A percentile compares a stretch with the other conserved stretches of the same genome.
Conservation (phyloP, 495 filamentous ascomycete species). For the Pyrenula massariospora region DNA sequence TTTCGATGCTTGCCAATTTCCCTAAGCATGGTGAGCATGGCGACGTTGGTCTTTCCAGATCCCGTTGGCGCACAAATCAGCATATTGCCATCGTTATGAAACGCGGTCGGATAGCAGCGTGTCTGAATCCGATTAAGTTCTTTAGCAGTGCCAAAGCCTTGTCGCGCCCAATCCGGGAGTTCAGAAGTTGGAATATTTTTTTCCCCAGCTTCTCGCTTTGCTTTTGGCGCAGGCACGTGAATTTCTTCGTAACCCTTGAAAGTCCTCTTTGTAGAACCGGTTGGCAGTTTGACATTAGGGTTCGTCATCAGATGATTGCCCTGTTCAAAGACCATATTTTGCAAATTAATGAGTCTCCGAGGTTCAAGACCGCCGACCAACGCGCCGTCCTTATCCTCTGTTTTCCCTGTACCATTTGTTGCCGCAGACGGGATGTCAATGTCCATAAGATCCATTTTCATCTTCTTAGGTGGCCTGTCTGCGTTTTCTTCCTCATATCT, state of each 20-base stretch:
- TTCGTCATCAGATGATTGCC: constrained; percentile 99
- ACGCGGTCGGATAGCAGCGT: constrained; percentile 80
- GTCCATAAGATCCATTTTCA: constrained; percentile 81
- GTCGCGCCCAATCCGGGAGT: constrained; percentile 82
- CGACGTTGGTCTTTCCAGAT: constrained; percentile 97
- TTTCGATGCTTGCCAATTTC: constrained; percentile 96
- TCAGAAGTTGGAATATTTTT: constrained; percentile 69
- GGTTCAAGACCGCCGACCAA: constrained; percentile 82
- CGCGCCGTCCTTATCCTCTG: constrained; percentile 48
- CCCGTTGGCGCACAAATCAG: constrained; percentile 95
- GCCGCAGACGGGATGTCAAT: constrained; percentile 65
- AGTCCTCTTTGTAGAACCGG: constrained; percentile 85
- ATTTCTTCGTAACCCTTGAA: constrained; percentile 99
- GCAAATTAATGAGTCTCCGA: constrained; percentile 75
- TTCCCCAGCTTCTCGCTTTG: constrained; percentile 68
- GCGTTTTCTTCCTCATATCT: constrained; percentile 37
- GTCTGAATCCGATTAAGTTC: constrained; percentile 94
- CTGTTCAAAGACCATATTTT: constrained; percentile 94
- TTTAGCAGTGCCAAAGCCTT: constrained; percentile 68
- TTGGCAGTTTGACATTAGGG: constrained; percentile 84
- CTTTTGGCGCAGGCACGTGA: constrained; percentile 85
- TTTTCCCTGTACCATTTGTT: constrained; percentile 25
- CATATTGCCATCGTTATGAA: constrained; percentile 93
- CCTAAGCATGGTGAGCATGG: constrained; percentile 90
- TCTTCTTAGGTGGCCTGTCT: constrained; percentile 56